These are phyloP conservation scores for Sporisorium sorghi DNA, from an alignment of 1,284 basidiomycete genomes.

Conservation along the genomic window DNA sequence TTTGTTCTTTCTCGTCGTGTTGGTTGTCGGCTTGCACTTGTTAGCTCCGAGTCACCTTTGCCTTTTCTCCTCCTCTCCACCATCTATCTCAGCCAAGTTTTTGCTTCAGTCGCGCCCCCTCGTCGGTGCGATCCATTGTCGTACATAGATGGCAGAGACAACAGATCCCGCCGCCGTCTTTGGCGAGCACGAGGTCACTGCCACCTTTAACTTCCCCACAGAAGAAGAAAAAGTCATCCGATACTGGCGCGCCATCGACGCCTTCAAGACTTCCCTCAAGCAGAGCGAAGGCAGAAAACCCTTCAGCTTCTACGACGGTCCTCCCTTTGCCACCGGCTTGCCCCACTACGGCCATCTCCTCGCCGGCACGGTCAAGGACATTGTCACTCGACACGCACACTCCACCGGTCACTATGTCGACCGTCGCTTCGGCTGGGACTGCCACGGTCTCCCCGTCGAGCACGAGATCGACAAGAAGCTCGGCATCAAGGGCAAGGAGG, in stretches of 20 bases:
- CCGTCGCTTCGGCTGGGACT: conserved; percentile 98
- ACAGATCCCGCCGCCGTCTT: conserved; percentile 34
- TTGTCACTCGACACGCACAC: conserved; percentile 93
- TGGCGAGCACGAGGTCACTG: conserved; percentile 67
- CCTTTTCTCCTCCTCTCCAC: not conserved
- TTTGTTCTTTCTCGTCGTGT: not conserved
- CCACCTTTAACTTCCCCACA: conserved; percentile 85
- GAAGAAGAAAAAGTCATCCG: conserved; percentile 92
- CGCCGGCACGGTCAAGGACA: conserved; percentile 92
- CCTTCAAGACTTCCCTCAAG: conserved; percentile 93
- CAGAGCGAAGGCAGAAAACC: conserved; percentile 88
- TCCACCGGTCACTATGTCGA: conserved; percentile 93
- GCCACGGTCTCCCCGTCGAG: conserved; percentile 97
- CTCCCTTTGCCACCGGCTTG: conserved; percentile 95
- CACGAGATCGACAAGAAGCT: conserved; percentile 99
- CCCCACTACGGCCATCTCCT: conserved; percentile 85
- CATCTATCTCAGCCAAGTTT: not conserved
- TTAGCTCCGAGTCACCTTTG: conserved; percentile 1
- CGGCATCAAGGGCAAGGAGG: conserved; percentile 89
- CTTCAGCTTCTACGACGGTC: conserved; percentile 97
- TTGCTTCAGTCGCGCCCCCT: not conserved
- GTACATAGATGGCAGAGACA: conserved; percentile 35
- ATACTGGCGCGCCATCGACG: conserved; percentile 97
- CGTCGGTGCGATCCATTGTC: no score
- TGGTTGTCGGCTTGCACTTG: conserved; percentile 9